Percentiles rank a stretch among this genome's conserved stretches.
These are phyloP conservation scores for Metschnikowia matae DNA, from an alignment of 805 yeast genomes.

Conservation along the genomic window DNA sequence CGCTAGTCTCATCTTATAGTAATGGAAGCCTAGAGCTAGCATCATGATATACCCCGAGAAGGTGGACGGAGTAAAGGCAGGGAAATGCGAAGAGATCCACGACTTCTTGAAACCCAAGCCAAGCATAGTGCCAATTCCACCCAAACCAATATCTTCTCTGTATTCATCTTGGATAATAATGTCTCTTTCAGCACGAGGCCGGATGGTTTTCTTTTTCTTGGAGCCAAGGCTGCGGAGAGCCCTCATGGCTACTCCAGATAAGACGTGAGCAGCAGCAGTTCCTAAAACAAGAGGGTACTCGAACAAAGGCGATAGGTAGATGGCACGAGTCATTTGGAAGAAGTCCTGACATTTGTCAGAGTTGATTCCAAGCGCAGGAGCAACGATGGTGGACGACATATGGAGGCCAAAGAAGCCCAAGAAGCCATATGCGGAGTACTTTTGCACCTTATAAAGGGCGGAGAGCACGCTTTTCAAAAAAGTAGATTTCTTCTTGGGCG, in stretches of 20 bases:
- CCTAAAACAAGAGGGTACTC: slow-evolving; percentile 50
- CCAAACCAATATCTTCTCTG: slow-evolving; percentile 53
- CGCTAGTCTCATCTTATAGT: slow-evolving; percentile 40
- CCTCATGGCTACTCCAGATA: slow-evolving; percentile 49
- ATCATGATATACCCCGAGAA: slow-evolving; percentile 56
- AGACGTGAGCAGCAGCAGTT: slow-evolving; percentile 45
- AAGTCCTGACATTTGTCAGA: slow-evolving; percentile 46
- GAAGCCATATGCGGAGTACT: slow-evolving; percentile 58
- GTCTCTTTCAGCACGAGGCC: slow-evolving; percentile 6
- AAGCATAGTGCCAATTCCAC: slow-evolving; percentile 53
- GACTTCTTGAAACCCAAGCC: slow-evolving; percentile 54
- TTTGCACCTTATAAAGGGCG: slow-evolving; percentile 38
- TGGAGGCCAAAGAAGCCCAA: slow-evolving; percentile 56
- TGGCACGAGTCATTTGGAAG: slow-evolving; percentile 54
- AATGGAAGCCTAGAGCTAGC: slow-evolving; percentile 45
- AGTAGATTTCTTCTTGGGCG: slow-evolving; percentile 5
- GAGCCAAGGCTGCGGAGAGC: slow-evolving; percentile 12
- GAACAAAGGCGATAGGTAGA: slow-evolving; percentile 51
- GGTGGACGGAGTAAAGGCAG: slow-evolving; percentile 51
- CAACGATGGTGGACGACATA: slow-evolving; percentile 46
- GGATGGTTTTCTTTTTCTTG: slow-evolving; percentile 15
- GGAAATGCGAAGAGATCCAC: slow-evolving; percentile 39
- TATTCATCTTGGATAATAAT: slow-evolving; percentile 27
- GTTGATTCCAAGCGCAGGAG: slow-evolving; percentile 47
- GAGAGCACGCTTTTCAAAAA: slow-evolving; percentile 8